These are phyloP conservation scores for Exophiala dermatitidis DNA, from an alignment of 2,329 filamentous ascomycete genomes.

Conservation along the genomic window DNA sequence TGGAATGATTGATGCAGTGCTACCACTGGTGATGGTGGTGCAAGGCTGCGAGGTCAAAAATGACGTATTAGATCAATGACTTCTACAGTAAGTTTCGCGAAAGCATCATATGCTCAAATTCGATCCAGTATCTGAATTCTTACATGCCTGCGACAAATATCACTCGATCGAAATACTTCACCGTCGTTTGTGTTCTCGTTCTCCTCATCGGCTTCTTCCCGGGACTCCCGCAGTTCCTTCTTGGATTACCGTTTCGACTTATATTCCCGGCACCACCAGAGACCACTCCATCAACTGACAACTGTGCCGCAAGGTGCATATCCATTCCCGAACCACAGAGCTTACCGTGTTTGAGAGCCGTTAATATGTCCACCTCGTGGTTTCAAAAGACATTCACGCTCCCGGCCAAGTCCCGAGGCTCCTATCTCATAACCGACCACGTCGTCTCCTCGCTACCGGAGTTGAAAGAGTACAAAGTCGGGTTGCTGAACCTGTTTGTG, in stretches of 20 bases:
- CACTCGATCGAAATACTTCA: constrained; percentile 20
- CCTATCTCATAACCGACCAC: constrained; percentile 79
- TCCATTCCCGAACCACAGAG: not conserved
- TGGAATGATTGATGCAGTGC: too few relatives aligned
- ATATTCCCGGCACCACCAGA: not conserved
- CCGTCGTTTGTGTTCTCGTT: constrained; percentile 16
- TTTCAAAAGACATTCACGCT: constrained; percentile 79
- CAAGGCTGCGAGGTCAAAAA: too few relatives aligned
- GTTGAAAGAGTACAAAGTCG: constrained; percentile 73
- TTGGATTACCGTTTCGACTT: constrained; percentile 18
- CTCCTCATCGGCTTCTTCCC: constrained; percentile 22
- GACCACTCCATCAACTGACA: not conserved
- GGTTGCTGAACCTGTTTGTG: constrained; percentile 80
- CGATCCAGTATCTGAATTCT: not conserved
- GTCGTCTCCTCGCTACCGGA: constrained; percentile 68
- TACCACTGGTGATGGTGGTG: too few relatives aligned
- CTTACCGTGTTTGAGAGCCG: not conserved
- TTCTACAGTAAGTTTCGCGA: too few relatives aligned
- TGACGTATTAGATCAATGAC: too few relatives aligned
- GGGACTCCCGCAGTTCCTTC: constrained; percentile 22
- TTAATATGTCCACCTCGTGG: constrained; percentile 48
- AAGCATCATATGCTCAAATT: not conserved
- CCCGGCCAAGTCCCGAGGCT: constrained; percentile 68
- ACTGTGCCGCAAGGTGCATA: constrained; percentile 14
- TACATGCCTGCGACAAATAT: constrained; percentile 20